A percentile compares a stretch with the other conserved stretches of the same genome.
Conservation (phyloP, 495 filamentous ascomycete species). For the Hypoxylon cercidicola region DNA sequence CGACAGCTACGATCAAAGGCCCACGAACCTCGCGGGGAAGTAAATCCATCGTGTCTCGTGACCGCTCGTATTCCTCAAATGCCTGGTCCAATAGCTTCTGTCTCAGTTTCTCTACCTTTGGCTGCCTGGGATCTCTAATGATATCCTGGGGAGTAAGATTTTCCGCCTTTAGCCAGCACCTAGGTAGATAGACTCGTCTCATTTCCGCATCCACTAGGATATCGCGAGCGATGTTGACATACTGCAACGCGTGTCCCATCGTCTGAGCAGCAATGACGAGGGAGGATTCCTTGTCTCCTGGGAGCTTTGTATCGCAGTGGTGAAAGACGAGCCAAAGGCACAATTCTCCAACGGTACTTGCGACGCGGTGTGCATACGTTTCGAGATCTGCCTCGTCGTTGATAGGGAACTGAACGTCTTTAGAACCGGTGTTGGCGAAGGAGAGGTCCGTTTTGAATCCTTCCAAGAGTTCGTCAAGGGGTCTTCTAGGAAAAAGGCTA, state of each 20-base stretch:
- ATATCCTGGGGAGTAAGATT: conserved; percentile 63
- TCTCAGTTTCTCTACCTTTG: conserved; percentile 58
- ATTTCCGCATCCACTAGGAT: conserved; percentile 69
- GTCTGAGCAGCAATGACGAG: conserved; percentile 60
- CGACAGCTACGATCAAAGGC: conserved; percentile 72
- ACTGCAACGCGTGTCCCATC: conserved; percentile 77
- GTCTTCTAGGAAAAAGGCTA: conserved; percentile 58
- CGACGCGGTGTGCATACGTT: conserved; percentile 67
- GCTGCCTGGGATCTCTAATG: conserved; percentile 55
- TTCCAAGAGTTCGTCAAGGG: conserved; percentile 66
- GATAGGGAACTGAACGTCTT: conserved; percentile 60
- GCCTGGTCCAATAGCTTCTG: conserved; percentile 64
- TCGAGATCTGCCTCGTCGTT: conserved; percentile 63
- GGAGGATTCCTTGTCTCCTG: conserved; percentile 31
- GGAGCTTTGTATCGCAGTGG: conserved; percentile 52
- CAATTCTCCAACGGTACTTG: conserved; percentile 73
- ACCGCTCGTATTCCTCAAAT: conserved; percentile 61
- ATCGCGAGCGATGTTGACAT: conserved; percentile 77
- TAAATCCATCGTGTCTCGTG: conserved; percentile 62
- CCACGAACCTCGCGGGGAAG: conserved; percentile 66
- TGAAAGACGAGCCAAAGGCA: conserved; percentile 70
- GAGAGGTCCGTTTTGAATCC: conserved; percentile 71
- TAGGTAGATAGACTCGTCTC: conserved; percentile 70
- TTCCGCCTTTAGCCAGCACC: conserved; percentile 66
- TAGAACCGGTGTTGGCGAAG: conserved; percentile 49